Evolutionary conservation across 305 asterid genomes (phyloP).

Genomic region (Fraxinus xanthoxyloides): DNA sequence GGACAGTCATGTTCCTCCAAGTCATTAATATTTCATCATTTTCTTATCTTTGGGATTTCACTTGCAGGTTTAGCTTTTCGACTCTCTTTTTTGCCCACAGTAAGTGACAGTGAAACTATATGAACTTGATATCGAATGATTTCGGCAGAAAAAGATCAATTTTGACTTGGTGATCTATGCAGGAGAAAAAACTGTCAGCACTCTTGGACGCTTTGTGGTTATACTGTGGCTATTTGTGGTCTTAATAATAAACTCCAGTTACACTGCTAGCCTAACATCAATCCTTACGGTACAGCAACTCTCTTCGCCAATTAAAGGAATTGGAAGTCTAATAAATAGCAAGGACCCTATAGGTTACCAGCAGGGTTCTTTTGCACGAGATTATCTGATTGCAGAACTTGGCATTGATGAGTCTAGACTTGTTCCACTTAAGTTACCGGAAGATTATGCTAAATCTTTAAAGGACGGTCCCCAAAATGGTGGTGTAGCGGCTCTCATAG

Average conservation of each 20-base stretch:
- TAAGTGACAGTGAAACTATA: slow-evolving; percentile 31
- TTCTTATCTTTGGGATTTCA: background rate
- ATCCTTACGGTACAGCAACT: slow-evolving; percentile 66
- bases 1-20: background rate
- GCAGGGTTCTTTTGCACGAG: slow-evolving; percentile 50
- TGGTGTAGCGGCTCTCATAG: slow-evolving; percentile 57
- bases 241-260: slow-evolving; percentile 54
- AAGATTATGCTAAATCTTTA: slow-evolving; percentile 55
- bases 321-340: slow-evolving; percentile 37
- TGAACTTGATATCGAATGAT: background rate
- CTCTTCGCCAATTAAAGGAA: slow-evolving; percentile 52
- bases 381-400: slow-evolving; percentile 47
- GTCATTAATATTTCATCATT: background rate
- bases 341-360: slow-evolving; percentile 55
- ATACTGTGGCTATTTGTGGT: slow-evolving; percentile 62
- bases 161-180: slow-evolving; percentile 27
- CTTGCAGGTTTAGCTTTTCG: slow-evolving; percentile 59
- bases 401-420: slow-evolving; percentile 53
- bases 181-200: slow-evolving; percentile 56
- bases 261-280: slow-evolving; percentile 67
- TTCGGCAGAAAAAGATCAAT: background rate
- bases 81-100: slow-evolving; percentile 54
- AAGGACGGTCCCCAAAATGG: slow-evolving; percentile 47
- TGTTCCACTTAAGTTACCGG: slow-evolving; percentile 49
- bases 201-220: slow-evolving; percentile 53